Conservation (phyloP, 2,329 filamentous ascomycete species). For the Claviceps maximensis region DNA sequence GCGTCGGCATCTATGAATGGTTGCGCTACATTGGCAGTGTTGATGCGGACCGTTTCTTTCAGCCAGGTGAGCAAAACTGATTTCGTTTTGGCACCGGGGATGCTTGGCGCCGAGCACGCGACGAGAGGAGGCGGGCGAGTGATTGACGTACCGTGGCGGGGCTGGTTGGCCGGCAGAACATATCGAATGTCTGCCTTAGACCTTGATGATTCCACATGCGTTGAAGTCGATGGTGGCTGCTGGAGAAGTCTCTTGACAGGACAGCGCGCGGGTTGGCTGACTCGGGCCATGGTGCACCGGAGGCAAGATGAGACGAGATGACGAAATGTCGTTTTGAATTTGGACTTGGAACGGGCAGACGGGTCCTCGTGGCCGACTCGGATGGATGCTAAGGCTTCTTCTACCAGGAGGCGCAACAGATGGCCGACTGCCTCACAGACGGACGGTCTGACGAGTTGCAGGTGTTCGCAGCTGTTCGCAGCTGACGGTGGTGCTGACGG, state of each 20-base stretch:
- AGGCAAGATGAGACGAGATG: background rate
- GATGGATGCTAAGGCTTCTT: background rate
- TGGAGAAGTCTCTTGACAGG: slow-evolving; percentile 14
- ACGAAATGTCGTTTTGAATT: background rate
- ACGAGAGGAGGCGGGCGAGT: background rate
- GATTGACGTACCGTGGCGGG: slow-evolving; percentile 13
- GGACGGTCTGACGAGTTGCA: background rate
- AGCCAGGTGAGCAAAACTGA: background rate
- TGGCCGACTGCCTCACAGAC: background rate
- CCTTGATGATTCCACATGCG: slow-evolving; percentile 14
- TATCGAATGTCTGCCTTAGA: slow-evolving; percentile 17
- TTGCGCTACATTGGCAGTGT: slow-evolving; percentile 17
- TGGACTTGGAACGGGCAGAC: background rate
- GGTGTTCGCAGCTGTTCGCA: background rate
- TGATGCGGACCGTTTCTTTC: slow-evolving; percentile 15
- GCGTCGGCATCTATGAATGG: slow-evolving; percentile 22
- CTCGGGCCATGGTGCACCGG: background rate
- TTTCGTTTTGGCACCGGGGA: no score
- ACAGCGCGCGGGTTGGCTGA: slow-evolving; percentile 1
- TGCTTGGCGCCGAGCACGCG: background rate
- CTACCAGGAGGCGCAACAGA: background rate
- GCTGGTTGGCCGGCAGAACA: slow-evolving; percentile 15
- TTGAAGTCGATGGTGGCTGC: slow-evolving; percentile 11
- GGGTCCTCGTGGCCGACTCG: background rate
- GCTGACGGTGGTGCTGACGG: no score